Evolutionary conservation across 2,329 filamentous ascomycete species (phyloP), one percentile per base, ranked within the genome.

Genomic region (Ilyonectria sp.): DNA sequence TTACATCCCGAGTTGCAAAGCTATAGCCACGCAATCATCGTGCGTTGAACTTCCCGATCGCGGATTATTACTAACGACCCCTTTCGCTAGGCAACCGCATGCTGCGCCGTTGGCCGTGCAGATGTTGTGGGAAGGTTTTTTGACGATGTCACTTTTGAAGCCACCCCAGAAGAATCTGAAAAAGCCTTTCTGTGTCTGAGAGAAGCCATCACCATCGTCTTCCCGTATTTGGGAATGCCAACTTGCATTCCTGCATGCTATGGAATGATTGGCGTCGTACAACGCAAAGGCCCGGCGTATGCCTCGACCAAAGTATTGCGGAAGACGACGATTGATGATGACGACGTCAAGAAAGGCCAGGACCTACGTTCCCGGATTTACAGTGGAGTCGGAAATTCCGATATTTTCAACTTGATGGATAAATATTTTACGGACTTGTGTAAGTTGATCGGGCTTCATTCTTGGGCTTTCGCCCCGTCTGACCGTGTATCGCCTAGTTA

Each of bases 191-290:
- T 70, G 6, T 61, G 56, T 33, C 26, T 54, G 1, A 53, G 69
- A 56, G 69, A 70, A n/a, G 69, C 67, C 5, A 70, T 70, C 15
- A 70, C 69, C 1, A 70, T 70, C 4, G 44, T 70, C 1, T 69
- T 69, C 6, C 69, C 67, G 40, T 70, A 70, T 17, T 4, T 70
- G 0, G 69, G 69, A 23, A 67, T 70, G 67, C 69, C 69, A n/a
- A 70, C 67, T 1, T 69, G 67, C 2, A 69, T 70, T 44, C 69
- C 69, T 6, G 69, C 69, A n/a, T 70, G 69, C 26, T 70, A 70
- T 31, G 67, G 69, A 33, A 70, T 70, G 69, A 65, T 70, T 70
- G 69, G 69, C 23, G 69, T 70, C 5, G 63, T 70, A 33, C 52
- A 70, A 35, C 60, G 69, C 2, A 70, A 70, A 53, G 69, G 69